Evolutionary conservation across 495 filamentous ascomycete species (phyloP).

Genomic region (Daldinia bambusicola): DNA sequence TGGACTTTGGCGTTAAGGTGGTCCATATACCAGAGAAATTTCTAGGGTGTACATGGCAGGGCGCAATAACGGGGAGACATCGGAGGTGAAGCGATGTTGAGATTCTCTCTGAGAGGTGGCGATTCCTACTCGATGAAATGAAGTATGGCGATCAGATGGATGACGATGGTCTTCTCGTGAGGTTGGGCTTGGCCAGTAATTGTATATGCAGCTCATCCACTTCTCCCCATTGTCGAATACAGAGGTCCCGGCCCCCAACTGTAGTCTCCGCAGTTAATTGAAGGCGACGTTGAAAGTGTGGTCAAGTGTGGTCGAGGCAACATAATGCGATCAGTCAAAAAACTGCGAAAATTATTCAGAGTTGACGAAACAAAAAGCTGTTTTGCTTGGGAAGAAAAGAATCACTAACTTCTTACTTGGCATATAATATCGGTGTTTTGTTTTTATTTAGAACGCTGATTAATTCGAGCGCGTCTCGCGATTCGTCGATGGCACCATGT

Average conservation of each 20-base stretch:
- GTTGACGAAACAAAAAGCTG: slow-evolving; percentile 14
- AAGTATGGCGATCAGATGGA: slow-evolving; percentile 16
- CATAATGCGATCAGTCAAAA: slow-evolving; percentile 39
- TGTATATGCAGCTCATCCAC: slow-evolving; percentile 35
- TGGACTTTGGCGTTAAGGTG: slow-evolving; percentile 15
- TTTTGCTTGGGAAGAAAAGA: neutral
- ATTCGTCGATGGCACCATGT: slow-evolving; percentile 30
- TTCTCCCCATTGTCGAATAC: slow-evolving; percentile 18
- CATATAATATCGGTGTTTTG: slow-evolving; percentile 36
- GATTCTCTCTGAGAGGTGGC: slow-evolving; percentile 7
- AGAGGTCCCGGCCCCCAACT: slow-evolving; percentile 16
- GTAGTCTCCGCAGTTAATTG: slow-evolving; percentile 35
- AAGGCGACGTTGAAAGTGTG: slow-evolving; percentile 17
- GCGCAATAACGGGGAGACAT: slow-evolving; percentile 4
- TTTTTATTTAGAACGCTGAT: slow-evolving; percentile 46
- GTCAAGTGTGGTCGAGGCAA: slow-evolving; percentile 7
- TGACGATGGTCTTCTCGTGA: slow-evolving; percentile 14
- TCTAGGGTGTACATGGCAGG: slow-evolving; percentile 2
- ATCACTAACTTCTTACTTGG: neutral
- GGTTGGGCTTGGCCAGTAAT: slow-evolving; percentile 30
- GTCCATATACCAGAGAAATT: slow-evolving; percentile 15
- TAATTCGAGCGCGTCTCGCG: slow-evolving; percentile 17
- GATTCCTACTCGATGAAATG: slow-evolving; percentile 4
- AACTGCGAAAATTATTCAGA: slow-evolving; percentile 19
- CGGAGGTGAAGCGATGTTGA: slow-evolving; percentile 8